Evolutionary conservation across 352 stramenopile species (phyloP), one percentile per base, ranked within the genome.

Genomic region (Pythium oligandrum): DNA sequence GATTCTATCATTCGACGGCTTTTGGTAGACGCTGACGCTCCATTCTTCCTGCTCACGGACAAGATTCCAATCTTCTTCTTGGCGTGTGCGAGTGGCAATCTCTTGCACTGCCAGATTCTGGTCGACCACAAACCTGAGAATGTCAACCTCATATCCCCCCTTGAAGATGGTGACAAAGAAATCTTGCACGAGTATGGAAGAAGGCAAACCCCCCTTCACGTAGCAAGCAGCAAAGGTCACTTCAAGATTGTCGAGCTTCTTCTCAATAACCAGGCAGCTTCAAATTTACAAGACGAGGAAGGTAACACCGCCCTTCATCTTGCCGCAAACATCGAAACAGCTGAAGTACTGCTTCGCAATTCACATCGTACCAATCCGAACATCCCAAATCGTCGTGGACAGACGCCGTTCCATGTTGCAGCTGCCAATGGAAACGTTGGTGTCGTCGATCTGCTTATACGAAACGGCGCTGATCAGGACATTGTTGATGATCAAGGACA

Each of bases 401-500:
- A 84, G 40, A 89, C 83, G 12, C 73, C 84, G 6, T 55, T 94
- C 32, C 84, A 94, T 37, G 67, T 92, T 57, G 82, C 81, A 38
- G 78, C 84, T 2, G 69, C 73, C 1, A 75, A 64, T 17, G 84
- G 84, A 44, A 70, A 88, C 40, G 79, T 92, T n/a, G 78, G 72
- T n/a, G 68, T 91, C 10, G 82, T 94, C 8, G 73, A 85, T 47
- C 71, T 88, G 46, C 64, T 94, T 6, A 75, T 92, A 17, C 78
- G 69, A 9, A 70, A 89, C 58, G 74, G 75, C 40, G 80, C 79
- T 3, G 70, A 93, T 36, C 78, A 87, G 54, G 73, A 86, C 42
- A 76, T 84, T 48, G 53, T 93, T 2, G 84, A 94, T 50, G 84
- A 94, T 40, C 79, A 94, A 71, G 84, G 84, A 1, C 84, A 94